Evolutionary conservation across 495 filamentous ascomycete species (phyloP).

Genomic region (Evernia prunastri): DNA sequence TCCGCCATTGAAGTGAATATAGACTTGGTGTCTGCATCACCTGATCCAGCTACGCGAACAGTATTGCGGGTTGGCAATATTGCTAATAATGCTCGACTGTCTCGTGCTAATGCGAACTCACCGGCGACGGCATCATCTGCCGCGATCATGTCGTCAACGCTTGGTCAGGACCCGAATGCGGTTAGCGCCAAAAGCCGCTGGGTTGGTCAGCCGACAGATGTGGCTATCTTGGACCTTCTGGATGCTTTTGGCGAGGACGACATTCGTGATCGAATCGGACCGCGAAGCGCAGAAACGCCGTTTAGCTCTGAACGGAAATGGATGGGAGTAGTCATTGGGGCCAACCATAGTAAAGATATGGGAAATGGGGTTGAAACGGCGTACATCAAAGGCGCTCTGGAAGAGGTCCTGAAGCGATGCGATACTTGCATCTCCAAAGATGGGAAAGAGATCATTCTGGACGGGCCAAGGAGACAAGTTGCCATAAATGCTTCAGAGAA

Average conservation of each 20-base stretch:
- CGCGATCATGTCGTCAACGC: conserved; percentile 70
- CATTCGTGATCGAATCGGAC: conserved; percentile 74
- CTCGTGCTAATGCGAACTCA: conserved; percentile 51
- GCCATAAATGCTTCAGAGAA: conserved; percentile 74
- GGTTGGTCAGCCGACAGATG: conserved; percentile 95
- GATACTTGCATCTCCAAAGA: conserved; percentile 86
- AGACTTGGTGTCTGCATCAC: conserved; percentile 56
- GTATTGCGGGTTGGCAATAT: conserved; percentile 89
- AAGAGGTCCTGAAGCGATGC: conserved; percentile 77
- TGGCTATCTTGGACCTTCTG: conserved; percentile 86
- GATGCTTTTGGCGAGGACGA: conserved; percentile 88
- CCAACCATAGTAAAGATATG: conserved; percentile 36
- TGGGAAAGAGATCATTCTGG: conserved; percentile 80
- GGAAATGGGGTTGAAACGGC: conserved; percentile 58
- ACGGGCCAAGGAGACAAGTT: conserved; percentile 64
- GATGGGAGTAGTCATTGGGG: conserved; percentile 90
- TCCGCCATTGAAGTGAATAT: conserved; percentile 68
- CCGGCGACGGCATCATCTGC: conserved; percentile 63
- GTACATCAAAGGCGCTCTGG: conserved; percentile 92
- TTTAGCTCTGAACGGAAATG: conserved; percentile 98
- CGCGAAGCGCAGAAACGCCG: conserved; percentile 72
- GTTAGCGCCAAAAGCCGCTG: conserved; percentile 70
- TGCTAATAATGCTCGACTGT: conserved; percentile 87
- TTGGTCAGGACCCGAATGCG: conserved; percentile 52
- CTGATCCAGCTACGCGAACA: conserved; percentile 64